Evolutionary conservation across 2,329 filamentous ascomycete species (phyloP), one percentile per base, ranked within the genome.

Genomic region (Ophiostoma piceae): DNA sequence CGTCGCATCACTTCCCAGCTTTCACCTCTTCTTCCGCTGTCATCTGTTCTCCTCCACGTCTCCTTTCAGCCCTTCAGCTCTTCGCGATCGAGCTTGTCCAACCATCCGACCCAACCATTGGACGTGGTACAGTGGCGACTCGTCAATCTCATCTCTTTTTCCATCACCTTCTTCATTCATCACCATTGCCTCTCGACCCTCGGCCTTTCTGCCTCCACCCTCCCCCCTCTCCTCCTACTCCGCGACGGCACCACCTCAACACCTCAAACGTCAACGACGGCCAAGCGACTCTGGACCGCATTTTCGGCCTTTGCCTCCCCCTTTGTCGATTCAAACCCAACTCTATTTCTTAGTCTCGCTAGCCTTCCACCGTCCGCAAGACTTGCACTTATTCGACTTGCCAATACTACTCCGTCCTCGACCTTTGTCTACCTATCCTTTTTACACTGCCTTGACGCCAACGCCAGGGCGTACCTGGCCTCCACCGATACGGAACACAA

Each of bases 21-120:
- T 14, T n/a, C 22, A 32, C 26, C 26, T 70, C 51, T 26, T 64
- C 39, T 37, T 67, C 37, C 57, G 16, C 32, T 37, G 14, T 64
- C 60, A 39, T 67, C 47, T 68, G 12, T 35, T 41, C 32, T 68
- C 66, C 39, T 67, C 60, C 51, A 57, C 26, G 8, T 35, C 32
- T n/a, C 26, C 43, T 66, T 70, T 64, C 16, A 35, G 32, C 60
- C 60, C 66, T 66, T 32, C 41, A 51, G 32, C 54, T 39, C 32
- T 51, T 35, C 4, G 19, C 19, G 16, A n/a, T 29, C 54, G 65
- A 41, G 47, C 65, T 62, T n/a, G 32, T 54, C 32, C 39, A 65
- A 29, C n/a, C 60, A 66, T 47, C 37, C n/a, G 43, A 47, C 64
- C 66, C 29, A 43, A 43, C 43, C 22, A 32, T 57, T 62, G 57